These are phyloP conservation scores for Sporothrix variecibatus DNA, from an alignment of 2,329 filamentous ascomycete genomes.

Conservation along the genomic window DNA sequence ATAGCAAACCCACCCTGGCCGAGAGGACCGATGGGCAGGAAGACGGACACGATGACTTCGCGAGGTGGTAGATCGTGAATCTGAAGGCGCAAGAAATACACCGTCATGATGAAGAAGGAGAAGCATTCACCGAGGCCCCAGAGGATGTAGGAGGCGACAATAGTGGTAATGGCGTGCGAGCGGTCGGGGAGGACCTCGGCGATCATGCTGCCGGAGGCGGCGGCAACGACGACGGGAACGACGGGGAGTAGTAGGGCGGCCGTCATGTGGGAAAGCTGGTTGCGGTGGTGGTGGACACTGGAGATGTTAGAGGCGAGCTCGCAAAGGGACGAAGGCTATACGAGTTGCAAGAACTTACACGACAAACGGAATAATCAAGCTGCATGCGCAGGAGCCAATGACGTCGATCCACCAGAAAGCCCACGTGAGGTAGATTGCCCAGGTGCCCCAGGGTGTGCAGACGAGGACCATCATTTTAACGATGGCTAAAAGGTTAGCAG, in stretches of 20 bases:
- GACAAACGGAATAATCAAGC: conserved; percentile 53
- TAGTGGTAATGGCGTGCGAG: conserved; percentile 59
- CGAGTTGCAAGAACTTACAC: conserved; percentile 43
- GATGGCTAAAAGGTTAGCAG: conserved; percentile 42
- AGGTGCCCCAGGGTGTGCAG: conserved; percentile 60
- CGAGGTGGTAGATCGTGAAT: conserved; percentile 66
- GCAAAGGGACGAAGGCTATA: neutral
- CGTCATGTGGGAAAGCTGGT: conserved; percentile 51
- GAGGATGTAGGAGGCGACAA: conserved; percentile 67
- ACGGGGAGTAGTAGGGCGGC: conserved; percentile 64
- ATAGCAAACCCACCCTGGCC: conserved; percentile 62
- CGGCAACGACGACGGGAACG: conserved; percentile 62
- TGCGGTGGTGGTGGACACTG: conserved; percentile 33
- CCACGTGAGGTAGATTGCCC: conserved; percentile 54
- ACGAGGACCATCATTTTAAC: conserved; percentile 61
- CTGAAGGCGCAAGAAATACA: conserved; percentile 70
- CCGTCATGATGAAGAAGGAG: conserved; percentile 62
- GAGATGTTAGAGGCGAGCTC: neutral
- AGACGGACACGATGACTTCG: conserved; percentile 64
- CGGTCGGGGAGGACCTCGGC: conserved; percentile 59
- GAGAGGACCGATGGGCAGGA: conserved; percentile 63
- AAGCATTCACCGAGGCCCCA: conserved; percentile 65
- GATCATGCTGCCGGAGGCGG: conserved; percentile 64
- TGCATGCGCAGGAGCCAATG: conserved; percentile 47
- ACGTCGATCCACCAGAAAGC: conserved; percentile 56